Percentiles rank a stretch among this genome's conserved stretches.
Evolutionary conservation across 495 filamentous ascomycete genomes (phyloP).

Genomic region (Chaetomium cochliodes): DNA sequence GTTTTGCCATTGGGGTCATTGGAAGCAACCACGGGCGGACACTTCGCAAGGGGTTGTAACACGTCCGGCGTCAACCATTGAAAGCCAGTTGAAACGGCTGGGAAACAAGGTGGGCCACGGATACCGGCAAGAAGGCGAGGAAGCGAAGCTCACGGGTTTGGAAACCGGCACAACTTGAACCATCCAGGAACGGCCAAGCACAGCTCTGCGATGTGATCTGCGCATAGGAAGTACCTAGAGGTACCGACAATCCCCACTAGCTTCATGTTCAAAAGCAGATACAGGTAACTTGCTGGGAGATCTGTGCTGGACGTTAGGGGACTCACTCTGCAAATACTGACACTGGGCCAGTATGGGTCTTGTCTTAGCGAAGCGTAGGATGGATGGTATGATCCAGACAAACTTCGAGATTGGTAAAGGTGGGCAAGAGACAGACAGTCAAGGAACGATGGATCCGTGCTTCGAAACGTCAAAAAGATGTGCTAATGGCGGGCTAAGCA

Average conservation of each 20-base stretch:
- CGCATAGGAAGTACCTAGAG: background rate
- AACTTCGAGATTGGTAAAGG: background rate
- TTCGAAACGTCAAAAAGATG: constrained; percentile 2
- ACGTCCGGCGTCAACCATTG: constrained; percentile 35
- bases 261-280: no score
- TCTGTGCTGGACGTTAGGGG: background rate
- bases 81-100: constrained; percentile 21
- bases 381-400: background rate
- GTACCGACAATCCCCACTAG: no score
- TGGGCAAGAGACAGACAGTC: background rate
- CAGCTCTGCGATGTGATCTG: constrained; percentile 19
- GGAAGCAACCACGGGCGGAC: background rate
- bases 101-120: constrained; percentile 16
- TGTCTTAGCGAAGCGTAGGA: no score
- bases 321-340: background rate
- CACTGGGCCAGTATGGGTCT: no score
- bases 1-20: constrained; percentile 18
- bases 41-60: constrained; percentile 27
- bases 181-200: constrained; percentile 15
- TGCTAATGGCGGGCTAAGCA: background rate
- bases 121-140: background rate
- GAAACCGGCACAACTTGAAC: constrained; percentile 12
- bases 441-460: background rate
- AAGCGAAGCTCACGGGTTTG: background rate
- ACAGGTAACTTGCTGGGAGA: no score